Base-by-base conservation (phyloP, 371 early-diverging fungal species). In the Mortierella sp. region DNA sequence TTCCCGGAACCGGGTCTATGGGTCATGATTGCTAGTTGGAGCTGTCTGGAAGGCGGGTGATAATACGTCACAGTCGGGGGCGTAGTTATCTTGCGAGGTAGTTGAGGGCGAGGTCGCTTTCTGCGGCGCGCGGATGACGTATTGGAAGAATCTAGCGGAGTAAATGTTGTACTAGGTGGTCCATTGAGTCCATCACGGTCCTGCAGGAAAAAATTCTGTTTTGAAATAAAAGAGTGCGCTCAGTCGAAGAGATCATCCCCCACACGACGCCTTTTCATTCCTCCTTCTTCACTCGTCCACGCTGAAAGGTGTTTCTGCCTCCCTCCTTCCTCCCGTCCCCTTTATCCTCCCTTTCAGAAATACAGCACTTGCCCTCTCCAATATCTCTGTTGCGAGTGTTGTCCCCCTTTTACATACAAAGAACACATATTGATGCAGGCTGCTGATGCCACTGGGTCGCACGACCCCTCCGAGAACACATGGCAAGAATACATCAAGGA, bases 401-500 rank as follows among this genome's bases (percentile, higher is more conserved):
- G 34, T 64, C 53, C 55, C 65, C 41, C 44, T n/a, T 19, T 14
- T 64, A 64, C 50, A 71, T 37, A 24, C 48, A n/a, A 66, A 24
- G 34, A 37, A 68, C 19, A 31, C 40, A 50, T 47, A 66, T 76
- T 55, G 66, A 82, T 82, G 83, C 69, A 61, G 58, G 68, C 82
- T 39, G 39, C 66, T 31, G 78, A 74, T 48, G 68, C 78, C 53
- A 48, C 69, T 58, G 78, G 78, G 72, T 82, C 78, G 64, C 83
- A 82, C 63, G 80, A 80, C 80, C 77, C 80, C 69, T 74, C 80
- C 73, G 90, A 90, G 71, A 85, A 87, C 73, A 82, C 89, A 71
- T 91, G 91, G 91, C 88, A 85, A 58, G 88, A 90, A 79, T 91
- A 87, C 74, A 88, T 91, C 53, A 88, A 89, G 79, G 87, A 85